A percentile compares a stretch with the other conserved stretches of the same genome.
These are phyloP conservation scores for Pseudophaeomoniella oleicola DNA, from an alignment of 2,329 filamentous ascomycete species.

Conservation along the genomic window DNA sequence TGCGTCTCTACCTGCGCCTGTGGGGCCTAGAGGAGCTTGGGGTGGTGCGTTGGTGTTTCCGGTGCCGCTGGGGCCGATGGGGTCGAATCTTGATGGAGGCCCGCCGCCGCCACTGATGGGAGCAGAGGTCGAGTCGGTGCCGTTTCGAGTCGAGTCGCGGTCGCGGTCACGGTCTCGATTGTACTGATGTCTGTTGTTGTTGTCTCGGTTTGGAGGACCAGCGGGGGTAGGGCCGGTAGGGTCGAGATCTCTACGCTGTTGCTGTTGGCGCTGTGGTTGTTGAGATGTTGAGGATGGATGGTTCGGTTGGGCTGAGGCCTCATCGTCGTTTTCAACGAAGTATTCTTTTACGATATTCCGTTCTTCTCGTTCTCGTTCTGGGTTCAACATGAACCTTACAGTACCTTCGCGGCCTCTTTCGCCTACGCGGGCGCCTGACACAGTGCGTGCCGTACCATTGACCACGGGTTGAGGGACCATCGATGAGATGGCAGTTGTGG, in stretches of 20 bases:
- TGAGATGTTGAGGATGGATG: no score
- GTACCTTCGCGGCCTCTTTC: constrained; percentile 51
- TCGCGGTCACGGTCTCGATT: neutral
- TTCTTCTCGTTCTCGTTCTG: constrained; percentile 59
- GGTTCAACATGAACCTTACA: constrained; percentile 78
- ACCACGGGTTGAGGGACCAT: neutral
- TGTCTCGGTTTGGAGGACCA: neutral
- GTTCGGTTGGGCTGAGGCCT: constrained; percentile 67
- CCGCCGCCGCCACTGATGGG: no score
- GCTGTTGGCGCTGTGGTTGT: no score
- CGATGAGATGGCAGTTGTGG: neutral
- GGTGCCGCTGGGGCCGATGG: no score
- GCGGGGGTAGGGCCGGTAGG: no score
- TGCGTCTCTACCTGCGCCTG: neutral
- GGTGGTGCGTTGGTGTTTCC: no score
- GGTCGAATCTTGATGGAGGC: no score
- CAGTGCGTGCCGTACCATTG: constrained; percentile 5
- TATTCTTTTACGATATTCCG: constrained; percentile 51
- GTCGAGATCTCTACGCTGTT: no score
- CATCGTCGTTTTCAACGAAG: constrained; percentile 61
- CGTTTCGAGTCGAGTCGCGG: neutral
- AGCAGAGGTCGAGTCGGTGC: no score
- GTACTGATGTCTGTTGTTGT: no score
- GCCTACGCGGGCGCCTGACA: constrained; percentile 13
- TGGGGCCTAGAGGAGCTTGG: neutral